These are phyloP conservation scores for Bassia scoparia DNA, from an alignment of 148 eudicot species.

Conservation along the genomic window DNA sequence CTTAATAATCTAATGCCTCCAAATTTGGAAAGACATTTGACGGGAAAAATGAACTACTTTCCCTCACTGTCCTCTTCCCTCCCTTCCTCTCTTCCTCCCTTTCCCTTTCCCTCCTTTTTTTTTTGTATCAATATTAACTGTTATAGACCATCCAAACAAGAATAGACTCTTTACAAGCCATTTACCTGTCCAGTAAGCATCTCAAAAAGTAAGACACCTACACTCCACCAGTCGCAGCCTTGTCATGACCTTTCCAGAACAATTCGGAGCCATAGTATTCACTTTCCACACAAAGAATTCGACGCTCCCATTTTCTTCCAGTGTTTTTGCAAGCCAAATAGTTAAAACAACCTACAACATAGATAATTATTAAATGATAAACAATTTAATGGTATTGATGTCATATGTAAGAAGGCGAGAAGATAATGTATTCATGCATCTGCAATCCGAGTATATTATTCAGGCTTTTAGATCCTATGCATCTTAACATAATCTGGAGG, in stretches of 20 bases:
- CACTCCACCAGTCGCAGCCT: conserved; percentile 99
- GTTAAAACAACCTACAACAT: conserved; percentile 63
- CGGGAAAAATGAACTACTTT: too few species aligned
- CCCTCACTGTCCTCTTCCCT: too few species aligned
- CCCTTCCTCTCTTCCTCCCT: too few species aligned
- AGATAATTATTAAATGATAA: conserved; percentile 10
- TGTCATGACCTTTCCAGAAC: conserved; percentile 84
- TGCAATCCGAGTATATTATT: conserved; percentile 86
- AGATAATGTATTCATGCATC: conserved; percentile 66
- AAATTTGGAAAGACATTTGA: too few species aligned
- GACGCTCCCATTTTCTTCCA: conserved; percentile 69
- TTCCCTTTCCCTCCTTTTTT: too few species aligned
- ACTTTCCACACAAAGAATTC: conserved; percentile 76
- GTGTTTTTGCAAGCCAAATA: conserved; percentile 81
- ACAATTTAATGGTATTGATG: background rate
- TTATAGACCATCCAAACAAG: background rate
- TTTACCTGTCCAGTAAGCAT: conserved; percentile 90
- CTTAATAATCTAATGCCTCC: too few species aligned
- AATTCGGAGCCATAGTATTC: conserved; percentile 96
- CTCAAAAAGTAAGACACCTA: conserved; percentile 77
- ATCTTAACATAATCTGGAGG: conserved; percentile 86
- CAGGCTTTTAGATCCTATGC: conserved; percentile 98
- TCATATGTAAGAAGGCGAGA: background rate
- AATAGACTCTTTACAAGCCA: background rate
- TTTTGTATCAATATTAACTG: too few species aligned